These are phyloP conservation scores for Hibiscus mutabilis DNA, from an alignment of 345 rosid genomes.

Conservation along the genomic window DNA sequence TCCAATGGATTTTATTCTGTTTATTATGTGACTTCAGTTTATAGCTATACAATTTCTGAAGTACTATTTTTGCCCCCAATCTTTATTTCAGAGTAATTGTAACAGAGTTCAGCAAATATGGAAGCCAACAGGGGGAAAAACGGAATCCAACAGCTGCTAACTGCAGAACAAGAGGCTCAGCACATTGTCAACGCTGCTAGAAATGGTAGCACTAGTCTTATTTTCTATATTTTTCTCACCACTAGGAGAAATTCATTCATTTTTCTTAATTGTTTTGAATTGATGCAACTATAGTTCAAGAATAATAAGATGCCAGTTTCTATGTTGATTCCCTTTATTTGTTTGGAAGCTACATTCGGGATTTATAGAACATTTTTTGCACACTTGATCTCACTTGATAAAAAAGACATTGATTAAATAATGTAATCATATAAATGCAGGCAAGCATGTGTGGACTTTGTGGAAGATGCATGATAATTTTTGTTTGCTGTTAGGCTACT, in stretches of 20 bases:
- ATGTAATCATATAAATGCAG: neutral
- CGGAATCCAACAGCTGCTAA: constrained; percentile 54
- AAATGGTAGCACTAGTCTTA: neutral
- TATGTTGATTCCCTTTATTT: neutral
- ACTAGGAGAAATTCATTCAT: neutral
- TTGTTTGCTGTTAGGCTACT: neutral
- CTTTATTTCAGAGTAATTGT: constrained; percentile 6
- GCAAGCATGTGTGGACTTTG: neutral
- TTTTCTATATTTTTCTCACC: neutral
- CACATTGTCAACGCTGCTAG: constrained; percentile 47
- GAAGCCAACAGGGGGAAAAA: constrained; percentile 40
- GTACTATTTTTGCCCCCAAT: neutral
- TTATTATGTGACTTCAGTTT: neutral
- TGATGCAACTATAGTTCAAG: neutral
- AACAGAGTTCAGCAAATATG: constrained; percentile 23
- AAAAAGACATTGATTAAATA: neutral
- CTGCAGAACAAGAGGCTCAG: constrained; percentile 44
- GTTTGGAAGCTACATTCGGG: neutral
- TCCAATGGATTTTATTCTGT: neutral
- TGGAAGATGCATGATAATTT: neutral
- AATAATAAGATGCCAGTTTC: neutral
- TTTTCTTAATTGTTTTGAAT: neutral
- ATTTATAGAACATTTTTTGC: neutral
- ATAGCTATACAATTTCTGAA: neutral
- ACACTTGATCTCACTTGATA: neutral